Evolutionary conservation across 805 yeast species (phyloP), one percentile per base, ranked within the genome.

Genomic region (Candida easanensis): DNA sequence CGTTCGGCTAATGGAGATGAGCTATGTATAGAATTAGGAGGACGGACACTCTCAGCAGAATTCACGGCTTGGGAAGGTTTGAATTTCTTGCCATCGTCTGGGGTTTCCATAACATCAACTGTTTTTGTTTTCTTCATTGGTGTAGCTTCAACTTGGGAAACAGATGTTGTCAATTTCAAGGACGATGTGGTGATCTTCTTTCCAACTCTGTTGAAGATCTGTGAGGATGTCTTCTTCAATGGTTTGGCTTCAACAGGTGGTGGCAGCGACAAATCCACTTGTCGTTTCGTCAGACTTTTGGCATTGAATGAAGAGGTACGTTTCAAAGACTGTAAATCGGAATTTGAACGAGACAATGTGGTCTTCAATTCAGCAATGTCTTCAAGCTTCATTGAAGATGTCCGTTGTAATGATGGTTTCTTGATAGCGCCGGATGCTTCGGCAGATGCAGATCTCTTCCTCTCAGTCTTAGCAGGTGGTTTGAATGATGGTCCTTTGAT

Each of bases 401-500:
- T 15, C 26, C 50, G 41, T 18, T 43, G 41, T 13, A 51, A 28
- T 7, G 47, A 21, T 20, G 56, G 57, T 22, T 18, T 43, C 22
- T 42, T 53, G 19, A 39, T 41, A 10, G 47, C 26, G 13, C 27
- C 15, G 3, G 14, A 18, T 5, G 40, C 23, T 15, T 20, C 32
- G 1, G 23, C 22, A 4, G 36, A 15, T 4, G 49, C 17, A 1
- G 49, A 39, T 6, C 45, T 11, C 16, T 40, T 44, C 39, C 35
- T 40, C 3, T 33, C 44, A 28, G 28, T 30, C 8, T 41, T 48
- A 15, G 41, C 40, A 4, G 46, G n/a, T 4, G 25, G 30, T 17
- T 38, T 41, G 20, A 51, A 51, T 1, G 55, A 51, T 7, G 53
- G 51, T 1, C 74, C 76, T 45, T 75, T 78, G 37, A 79, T 63